Evolutionary conservation across 768 basidiomycete genomes (phyloP).

Genomic region (Phanerochaete carnosa): DNA sequence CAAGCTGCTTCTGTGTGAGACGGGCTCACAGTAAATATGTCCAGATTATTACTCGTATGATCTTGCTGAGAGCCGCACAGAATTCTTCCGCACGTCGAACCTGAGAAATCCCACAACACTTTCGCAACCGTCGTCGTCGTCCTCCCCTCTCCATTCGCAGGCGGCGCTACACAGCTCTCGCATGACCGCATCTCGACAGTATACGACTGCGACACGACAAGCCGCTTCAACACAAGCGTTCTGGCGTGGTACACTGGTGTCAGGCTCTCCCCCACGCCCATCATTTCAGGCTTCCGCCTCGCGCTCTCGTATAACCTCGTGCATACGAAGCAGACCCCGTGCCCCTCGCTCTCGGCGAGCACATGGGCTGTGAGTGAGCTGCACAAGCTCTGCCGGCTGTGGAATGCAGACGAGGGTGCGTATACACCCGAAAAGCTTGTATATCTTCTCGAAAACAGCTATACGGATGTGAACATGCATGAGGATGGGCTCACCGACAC

Average conservation of each 20-base stretch:
- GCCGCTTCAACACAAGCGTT: conserved; percentile 31
- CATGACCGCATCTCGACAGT: conserved; percentile 32
- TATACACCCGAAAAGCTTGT: conserved; percentile 21
- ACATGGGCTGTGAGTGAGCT: conserved; percentile 13
- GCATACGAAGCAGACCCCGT: conserved; percentile 26
- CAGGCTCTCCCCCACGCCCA: conserved; percentile 44
- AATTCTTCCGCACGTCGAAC: conserved; percentile 47
- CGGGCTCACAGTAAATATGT: conserved; percentile 43
- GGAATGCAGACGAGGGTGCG: conserved; percentile 28
- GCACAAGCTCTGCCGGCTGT: conserved; percentile 33
- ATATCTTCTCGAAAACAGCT: conserved; percentile 35
- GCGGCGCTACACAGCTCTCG: conserved; percentile 42
- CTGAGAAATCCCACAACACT: conserved; percentile 44
- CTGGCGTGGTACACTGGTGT: conserved; percentile 56
- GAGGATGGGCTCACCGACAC: conserved; percentile 33
- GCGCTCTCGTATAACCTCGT: conserved; percentile 50
- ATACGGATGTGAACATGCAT: conserved; percentile 25
- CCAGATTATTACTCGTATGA: background rate
- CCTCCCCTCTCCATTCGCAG: conserved; percentile 41
- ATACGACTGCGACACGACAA: conserved; percentile 33
- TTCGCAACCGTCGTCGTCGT: conserved; percentile 49
- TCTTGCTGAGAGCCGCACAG: conserved; percentile 12
- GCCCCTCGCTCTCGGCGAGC: conserved; percentile 27
- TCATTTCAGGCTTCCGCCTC: conserved; percentile 46
- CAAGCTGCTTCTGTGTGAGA: conserved; percentile 46